These are phyloP conservation scores for Papiliotrema flavescens DNA, from an alignment of 1,284 basidiomycete species.

Conservation along the genomic window DNA sequence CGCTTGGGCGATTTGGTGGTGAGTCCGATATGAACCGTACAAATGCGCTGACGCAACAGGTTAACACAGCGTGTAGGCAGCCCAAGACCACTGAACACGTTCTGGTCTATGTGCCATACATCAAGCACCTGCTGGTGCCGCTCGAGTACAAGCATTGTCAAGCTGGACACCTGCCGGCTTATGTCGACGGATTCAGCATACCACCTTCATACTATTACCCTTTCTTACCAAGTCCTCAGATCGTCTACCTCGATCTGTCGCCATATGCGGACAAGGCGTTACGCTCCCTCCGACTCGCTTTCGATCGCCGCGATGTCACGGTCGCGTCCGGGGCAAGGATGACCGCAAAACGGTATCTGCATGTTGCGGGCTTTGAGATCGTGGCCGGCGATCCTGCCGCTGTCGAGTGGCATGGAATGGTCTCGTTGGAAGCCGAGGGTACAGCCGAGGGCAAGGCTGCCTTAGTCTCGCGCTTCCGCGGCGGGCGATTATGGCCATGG, in stretches of 20 bases:
- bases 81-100: conserved; percentile 39
- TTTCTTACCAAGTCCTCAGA: conserved; percentile 43
- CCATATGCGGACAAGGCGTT: conserved; percentile 40
- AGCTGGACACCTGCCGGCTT: conserved; percentile 43
- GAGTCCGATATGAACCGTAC: conserved; percentile 1
- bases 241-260: conserved; percentile 45
- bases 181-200: conserved; percentile 44
- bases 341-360: conserved; percentile 47
- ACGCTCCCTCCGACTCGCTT: conserved; percentile 41
- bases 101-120: conserved; percentile 40
- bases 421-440: conserved; percentile 47
- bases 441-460: conserved; percentile 44
- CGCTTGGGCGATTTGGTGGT: conserved; percentile 46
- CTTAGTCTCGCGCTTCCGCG: conserved; percentile 35
- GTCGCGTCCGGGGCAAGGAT: conserved; percentile 44
- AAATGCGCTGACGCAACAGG: conserved; percentile 4
- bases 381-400: conserved; percentile 21
- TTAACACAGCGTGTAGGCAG: conserved; percentile 43
- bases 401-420: conserved; percentile 45
- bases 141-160: conserved; percentile 39
- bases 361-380: conserved; percentile 47
- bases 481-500: conserved; percentile 36
- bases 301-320: conserved; percentile 46
- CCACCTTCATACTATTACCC: conserved; percentile 50
- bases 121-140: conserved; percentile 43